Percentiles rank a stretch among this genome's conserved stretches.
Conservation (phyloP, 129 eudicot species). For the Arctium lappa region DNA sequence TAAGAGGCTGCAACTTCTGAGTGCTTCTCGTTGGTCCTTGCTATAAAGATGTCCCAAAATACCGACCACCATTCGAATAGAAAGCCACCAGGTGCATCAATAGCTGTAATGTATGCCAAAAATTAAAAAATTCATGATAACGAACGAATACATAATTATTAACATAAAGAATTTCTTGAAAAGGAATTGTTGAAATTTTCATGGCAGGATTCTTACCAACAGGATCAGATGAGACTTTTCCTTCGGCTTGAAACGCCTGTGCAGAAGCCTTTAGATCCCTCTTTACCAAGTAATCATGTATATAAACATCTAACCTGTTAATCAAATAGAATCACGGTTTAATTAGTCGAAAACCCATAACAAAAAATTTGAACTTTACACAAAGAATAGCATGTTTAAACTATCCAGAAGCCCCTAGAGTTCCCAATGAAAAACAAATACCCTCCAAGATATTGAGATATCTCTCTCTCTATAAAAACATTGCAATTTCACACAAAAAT, state of each 20-base stretch:
- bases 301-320: conserved; percentile 94
- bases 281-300: conserved; percentile 89
- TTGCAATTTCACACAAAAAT: background rate
- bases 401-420: background rate
- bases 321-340: background rate
- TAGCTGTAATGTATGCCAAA: conserved; percentile 54
- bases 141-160: background rate
- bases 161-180: background rate
- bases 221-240: conserved; percentile 98
- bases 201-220: conserved; percentile 62
- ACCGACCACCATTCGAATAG: conserved; percentile 99
- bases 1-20: conserved; percentile 99
- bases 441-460: background rate
- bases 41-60: conserved; percentile 97
- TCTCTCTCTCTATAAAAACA: background rate
- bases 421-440: background rate
- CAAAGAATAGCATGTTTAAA: background rate
- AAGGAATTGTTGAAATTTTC: background rate
- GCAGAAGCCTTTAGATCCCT: conserved; percentile 95
- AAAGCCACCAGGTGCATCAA: conserved; percentile 99
- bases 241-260: conserved; percentile 96
- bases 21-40: conserved; percentile 94
- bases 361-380: conserved; percentile 9
- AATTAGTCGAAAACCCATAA: background rate
- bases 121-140: background rate